Evolutionary conservation across 164 flowering plant genomes (phyloP).

Genomic region (Vitis vinifera): DNA sequence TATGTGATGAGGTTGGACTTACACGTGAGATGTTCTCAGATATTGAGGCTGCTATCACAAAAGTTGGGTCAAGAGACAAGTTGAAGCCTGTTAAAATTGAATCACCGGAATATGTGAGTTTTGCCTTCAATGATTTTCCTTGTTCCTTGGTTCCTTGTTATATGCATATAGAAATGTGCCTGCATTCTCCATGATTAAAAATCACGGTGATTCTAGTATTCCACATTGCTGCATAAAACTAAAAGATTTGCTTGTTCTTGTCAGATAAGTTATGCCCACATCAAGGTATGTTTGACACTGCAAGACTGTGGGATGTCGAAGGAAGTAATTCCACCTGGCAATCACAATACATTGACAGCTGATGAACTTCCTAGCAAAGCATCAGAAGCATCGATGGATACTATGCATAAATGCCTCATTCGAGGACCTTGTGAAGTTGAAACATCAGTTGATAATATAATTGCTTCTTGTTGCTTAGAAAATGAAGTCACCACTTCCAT

Average conservation of each 20-base stretch:
- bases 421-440: constrained; percentile 12
- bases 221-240: background rate
- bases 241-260: background rate
- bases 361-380: constrained; percentile 13
- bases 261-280: constrained; percentile 51
- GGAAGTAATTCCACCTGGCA: constrained; percentile 12
- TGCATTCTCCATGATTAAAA: background rate
- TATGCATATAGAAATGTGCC: background rate
- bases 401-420: background rate
- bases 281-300: constrained; percentile 43
- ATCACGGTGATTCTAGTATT: background rate
- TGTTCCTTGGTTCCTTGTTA: background rate
- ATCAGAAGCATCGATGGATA: constrained; percentile 3
- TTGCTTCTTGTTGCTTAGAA: constrained; percentile 4
- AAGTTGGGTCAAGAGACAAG: constrained; percentile 55
- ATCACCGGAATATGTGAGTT: constrained; percentile 57
- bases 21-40: constrained; percentile 24
- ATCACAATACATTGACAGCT: background rate
- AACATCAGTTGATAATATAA: background rate
- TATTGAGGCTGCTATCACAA: constrained; percentile 39
- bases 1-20: constrained; percentile 41
- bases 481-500: constrained; percentile 5
- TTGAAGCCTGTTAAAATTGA: constrained; percentile 59
- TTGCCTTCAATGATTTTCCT: background rate
- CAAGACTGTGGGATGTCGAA: constrained; percentile 28